These are phyloP conservation scores for Periconia sp. DNA, from an alignment of 2,329 filamentous ascomycete species.

Conservation along the genomic window DNA sequence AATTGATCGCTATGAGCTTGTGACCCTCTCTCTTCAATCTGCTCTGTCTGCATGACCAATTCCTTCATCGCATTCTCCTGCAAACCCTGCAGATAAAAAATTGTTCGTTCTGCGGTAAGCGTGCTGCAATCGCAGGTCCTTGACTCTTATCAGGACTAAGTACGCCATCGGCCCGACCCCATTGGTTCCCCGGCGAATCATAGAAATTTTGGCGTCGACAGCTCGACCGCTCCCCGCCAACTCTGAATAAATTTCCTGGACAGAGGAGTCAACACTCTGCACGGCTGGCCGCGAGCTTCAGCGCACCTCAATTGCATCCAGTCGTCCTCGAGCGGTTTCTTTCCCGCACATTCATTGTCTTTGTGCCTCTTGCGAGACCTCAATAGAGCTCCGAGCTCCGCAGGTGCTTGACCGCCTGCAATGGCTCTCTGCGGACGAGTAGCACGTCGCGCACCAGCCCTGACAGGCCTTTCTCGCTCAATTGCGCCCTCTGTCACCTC, in stretches of 20 bases:
- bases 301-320: conserved; percentile 36
- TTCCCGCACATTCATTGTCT: conserved; percentile 24
- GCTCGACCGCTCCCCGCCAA: conserved; percentile 43
- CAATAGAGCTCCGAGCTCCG: conserved; percentile 40
- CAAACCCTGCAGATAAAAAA: no score
- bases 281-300: conserved; percentile 36
- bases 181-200: conserved; percentile 32
- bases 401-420: conserved; percentile 38
- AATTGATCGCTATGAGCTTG: no score
- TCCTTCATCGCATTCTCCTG: no score
- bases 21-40: no score
- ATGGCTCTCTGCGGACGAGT: conserved; percentile 52
- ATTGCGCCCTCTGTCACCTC: conserved; percentile 34
- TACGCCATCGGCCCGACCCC: conserved; percentile 36
- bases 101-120: no score
- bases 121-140: no score
- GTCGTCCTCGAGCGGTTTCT: conserved; percentile 23
- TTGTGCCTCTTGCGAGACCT: conserved; percentile 16
- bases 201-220: conserved; percentile 38
- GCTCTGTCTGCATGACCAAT: no score
- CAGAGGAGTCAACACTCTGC: conserved; percentile 34
- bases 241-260: conserved; percentile 24
- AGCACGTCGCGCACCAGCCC: conserved; percentile 47
- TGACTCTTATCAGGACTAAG: conserved; percentile 31
- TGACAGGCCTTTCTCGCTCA: conserved; percentile 40